phyloP scores from a whole-genome alignment of 805 yeast genomes.

The Zygosaccharomyces pseudorouxii region DNA sequence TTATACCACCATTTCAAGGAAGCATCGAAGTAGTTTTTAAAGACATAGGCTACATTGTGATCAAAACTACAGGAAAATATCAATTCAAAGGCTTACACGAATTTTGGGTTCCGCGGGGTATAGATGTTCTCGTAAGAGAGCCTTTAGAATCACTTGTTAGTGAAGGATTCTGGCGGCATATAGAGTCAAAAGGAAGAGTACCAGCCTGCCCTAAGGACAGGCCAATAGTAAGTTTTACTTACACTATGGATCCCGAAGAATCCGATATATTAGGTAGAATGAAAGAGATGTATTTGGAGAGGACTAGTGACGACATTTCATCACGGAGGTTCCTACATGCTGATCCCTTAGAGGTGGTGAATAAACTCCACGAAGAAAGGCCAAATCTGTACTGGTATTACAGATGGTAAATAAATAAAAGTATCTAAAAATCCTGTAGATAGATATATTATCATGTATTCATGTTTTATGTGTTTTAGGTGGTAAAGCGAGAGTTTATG shows the following conservation, averaged over 20 bases:
- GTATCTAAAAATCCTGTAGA: constrained; percentile 3
- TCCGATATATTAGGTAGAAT: constrained; percentile 20
- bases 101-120: constrained; percentile 52
- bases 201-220: constrained; percentile 25
- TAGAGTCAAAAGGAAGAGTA: constrained; percentile 33
- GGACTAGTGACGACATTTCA: constrained; percentile 24
- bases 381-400: constrained; percentile 33
- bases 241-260: constrained; percentile 26
- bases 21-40: constrained; percentile 59
- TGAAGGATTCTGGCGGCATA: constrained; percentile 32
- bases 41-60: constrained; percentile 57
- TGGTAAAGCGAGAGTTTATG: not conserved
- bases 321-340: constrained; percentile 17
- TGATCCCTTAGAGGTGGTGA: constrained; percentile 21
- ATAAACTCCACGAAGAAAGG: constrained; percentile 14
- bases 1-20: constrained; percentile 70
- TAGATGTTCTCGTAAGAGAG: constrained; percentile 50
- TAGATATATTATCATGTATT: not conserved
- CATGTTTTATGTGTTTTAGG: not conserved
- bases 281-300: constrained; percentile 26
- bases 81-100: constrained; percentile 38
- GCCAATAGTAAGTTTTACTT: constrained; percentile 28
- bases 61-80: constrained; percentile 54
- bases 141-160: constrained; percentile 39
- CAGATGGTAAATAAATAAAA: constrained; percentile 20